Percentiles rank a stretch among this genome's conserved stretches.
Evolutionary conservation across 2,329 filamentous ascomycete genomes (phyloP).

Genomic region (Beauveria sp.): DNA sequence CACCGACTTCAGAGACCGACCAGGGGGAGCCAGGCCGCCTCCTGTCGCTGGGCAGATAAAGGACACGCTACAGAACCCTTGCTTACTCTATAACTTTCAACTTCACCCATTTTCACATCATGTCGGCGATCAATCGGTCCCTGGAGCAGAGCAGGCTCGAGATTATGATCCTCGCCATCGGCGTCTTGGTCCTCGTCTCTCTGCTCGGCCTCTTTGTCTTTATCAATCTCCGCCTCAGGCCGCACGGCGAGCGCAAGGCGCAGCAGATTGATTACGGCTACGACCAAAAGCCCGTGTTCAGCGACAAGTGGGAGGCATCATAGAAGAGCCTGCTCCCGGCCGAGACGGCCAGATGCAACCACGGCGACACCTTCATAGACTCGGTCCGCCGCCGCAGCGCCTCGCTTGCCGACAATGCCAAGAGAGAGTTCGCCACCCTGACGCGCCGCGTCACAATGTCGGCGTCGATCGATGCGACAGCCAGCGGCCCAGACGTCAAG

Average conservation of each 20-base stretch:
- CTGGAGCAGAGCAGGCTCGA: slow-evolving; percentile 25
- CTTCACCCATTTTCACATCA: not conserved
- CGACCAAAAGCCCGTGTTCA: slow-evolving; percentile 15
- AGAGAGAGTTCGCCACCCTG: slow-evolving; percentile 17
- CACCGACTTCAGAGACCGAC: slow-evolving; percentile 10
- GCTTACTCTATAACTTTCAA: not conserved
- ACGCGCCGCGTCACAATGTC: slow-evolving; percentile 16
- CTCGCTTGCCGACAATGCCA: slow-evolving; percentile 20
- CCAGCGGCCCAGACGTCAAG: not conserved
- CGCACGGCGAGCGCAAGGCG: slow-evolving; percentile 7
- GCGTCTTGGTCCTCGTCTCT: slow-evolving; percentile 25
- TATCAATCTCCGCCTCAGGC: slow-evolving; percentile 19
- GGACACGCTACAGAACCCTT: not conserved
- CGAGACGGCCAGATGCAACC: not conserved
- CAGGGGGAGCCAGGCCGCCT: not conserved
- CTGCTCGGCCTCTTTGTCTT: slow-evolving; percentile 26
- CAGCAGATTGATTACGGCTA: slow-evolving; percentile 14
- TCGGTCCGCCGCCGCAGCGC: slow-evolving; percentile 21
- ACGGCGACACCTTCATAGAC: slow-evolving; percentile 19
- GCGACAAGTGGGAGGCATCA: slow-evolving; percentile 17
- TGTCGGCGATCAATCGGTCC: slow-evolving; percentile 16
- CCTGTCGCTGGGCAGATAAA: not conserved
- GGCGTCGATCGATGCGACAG: slow-evolving; percentile 6
- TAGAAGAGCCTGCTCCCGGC: slow-evolving; percentile 7
- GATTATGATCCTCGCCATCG: slow-evolving; percentile 26